A percentile compares a stretch with the other conserved stretches of the same genome.
These are phyloP conservation scores for Aspergillus felis DNA, from an alignment of 2,329 filamentous ascomycete genomes.

Conservation along the genomic window DNA sequence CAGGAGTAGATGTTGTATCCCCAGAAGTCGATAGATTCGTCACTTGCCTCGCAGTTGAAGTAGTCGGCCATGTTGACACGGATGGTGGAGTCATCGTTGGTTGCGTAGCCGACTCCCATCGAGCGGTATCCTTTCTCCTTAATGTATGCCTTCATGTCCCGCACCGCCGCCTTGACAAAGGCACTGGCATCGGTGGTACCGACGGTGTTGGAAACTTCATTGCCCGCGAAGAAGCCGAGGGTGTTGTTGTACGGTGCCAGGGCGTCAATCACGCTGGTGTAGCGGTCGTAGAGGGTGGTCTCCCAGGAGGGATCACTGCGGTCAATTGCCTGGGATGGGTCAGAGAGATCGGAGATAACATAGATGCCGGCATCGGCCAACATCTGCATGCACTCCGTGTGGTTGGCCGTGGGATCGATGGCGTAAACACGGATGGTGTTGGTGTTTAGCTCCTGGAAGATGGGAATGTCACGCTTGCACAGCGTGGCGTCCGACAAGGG, in stretches of 20 bases:
- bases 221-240: slow-evolving; percentile 94
- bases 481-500: slow-evolving; percentile 66
- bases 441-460: slow-evolving; percentile 71
- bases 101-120: slow-evolving; percentile 89
- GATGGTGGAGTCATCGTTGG: slow-evolving; percentile 82
- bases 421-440: slow-evolving; percentile 94
- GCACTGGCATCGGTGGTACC: slow-evolving; percentile 86
- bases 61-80: slow-evolving; percentile 78
- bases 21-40: slow-evolving; percentile 86
- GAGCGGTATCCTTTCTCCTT: slow-evolving; percentile 67
- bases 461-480: slow-evolving; percentile 81
- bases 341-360: slow-evolving; percentile 81
- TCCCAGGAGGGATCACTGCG: slow-evolving; percentile 76
- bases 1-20: slow-evolving; percentile 99
- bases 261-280: slow-evolving; percentile 75
- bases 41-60: slow-evolving; percentile 77
- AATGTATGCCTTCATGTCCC: slow-evolving; percentile 92
- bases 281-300: slow-evolving; percentile 69
- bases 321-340: slow-evolving; percentile 78
- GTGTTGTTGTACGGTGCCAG: slow-evolving; percentile 79
- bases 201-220: slow-evolving; percentile 84
- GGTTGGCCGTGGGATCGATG: slow-evolving; percentile 72
- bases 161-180: slow-evolving; percentile 93
- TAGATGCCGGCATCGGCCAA: slow-evolving; percentile 85
- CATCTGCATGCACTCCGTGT: slow-evolving; percentile 76